These are phyloP conservation scores for Paecilomyces sp. DNA, from an alignment of 2,329 filamentous ascomycete species.

Conservation along the genomic window DNA sequence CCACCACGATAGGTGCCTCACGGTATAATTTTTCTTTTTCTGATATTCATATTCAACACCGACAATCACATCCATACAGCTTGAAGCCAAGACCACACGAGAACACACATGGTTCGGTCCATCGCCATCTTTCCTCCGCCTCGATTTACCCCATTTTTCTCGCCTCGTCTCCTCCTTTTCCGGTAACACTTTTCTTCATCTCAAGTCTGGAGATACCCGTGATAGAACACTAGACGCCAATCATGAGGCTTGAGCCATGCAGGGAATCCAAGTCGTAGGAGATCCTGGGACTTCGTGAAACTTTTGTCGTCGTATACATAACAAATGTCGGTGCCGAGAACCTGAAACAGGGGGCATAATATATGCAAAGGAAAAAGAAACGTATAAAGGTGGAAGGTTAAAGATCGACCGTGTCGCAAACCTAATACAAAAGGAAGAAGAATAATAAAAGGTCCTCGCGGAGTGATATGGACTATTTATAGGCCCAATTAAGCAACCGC, in stretches of 20 bases:
- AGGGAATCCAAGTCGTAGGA: conserved; percentile 24
- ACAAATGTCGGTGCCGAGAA: conserved; percentile 21
- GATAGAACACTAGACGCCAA: conserved; percentile 36
- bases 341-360: conserved; percentile 23
- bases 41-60: conserved; percentile 18
- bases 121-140: conserved; percentile 19
- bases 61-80: conserved; percentile 16
- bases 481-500: conserved; percentile 34
- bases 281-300: conserved; percentile 32
- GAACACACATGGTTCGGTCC: conserved; percentile 20
- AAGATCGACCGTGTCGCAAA: conserved; percentile 16
- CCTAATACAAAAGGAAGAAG: conserved; percentile 23
- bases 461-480: conserved; percentile 11
- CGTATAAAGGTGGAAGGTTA: conserved; percentile 6
- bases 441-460: conserved; percentile 10
- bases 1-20: conserved; percentile 15
- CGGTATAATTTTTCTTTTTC: conserved; percentile 7
- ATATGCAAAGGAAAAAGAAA: conserved; percentile 32
- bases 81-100: conserved; percentile 19
- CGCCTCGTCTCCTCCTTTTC: conserved; percentile 25
- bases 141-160: conserved; percentile 22
- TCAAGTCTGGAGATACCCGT: conserved; percentile 27
- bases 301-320: conserved; percentile 39
- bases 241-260: conserved; percentile 32
- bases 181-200: conserved; percentile 25